These are phyloP conservation scores for Botrytis cinerea DNA, from an alignment of 2,329 filamentous ascomycete species.

Conservation along the genomic window DNA sequence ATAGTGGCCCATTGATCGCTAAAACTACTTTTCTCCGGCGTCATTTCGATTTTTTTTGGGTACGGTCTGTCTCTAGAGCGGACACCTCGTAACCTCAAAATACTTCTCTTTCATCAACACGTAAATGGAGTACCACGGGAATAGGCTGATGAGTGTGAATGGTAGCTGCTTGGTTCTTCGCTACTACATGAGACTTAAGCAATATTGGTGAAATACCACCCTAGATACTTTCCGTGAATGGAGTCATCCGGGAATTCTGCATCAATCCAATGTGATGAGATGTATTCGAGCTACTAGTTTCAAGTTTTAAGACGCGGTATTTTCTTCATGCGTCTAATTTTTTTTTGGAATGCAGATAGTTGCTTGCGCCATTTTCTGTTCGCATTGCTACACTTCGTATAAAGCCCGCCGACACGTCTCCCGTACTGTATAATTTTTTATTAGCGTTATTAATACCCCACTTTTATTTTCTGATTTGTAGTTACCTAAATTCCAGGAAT, in stretches of 20 bases:
- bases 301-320: background rate
- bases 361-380: background rate
- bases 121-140: background rate
- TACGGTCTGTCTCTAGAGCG: no score
- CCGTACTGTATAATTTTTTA: background rate
- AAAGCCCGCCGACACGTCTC: background rate
- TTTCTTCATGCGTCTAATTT: background rate
- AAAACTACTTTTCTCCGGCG: background rate
- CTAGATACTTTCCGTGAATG: no score
- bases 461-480: background rate
- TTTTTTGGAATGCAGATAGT: background rate
- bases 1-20: background rate
- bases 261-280: background rate
- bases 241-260: background rate
- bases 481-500: background rate
- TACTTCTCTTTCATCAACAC: background rate
- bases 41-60: no score
- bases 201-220: background rate
- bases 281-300: background rate
- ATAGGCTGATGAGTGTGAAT: background rate
- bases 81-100: background rate
- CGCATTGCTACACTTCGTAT: background rate
- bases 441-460: background rate
- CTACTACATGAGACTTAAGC: background rate
- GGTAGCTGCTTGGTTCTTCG: background rate